These are phyloP conservation scores for Corymbia maculata DNA, from an alignment of 345 rosid genomes.

Conservation along the genomic window DNA sequence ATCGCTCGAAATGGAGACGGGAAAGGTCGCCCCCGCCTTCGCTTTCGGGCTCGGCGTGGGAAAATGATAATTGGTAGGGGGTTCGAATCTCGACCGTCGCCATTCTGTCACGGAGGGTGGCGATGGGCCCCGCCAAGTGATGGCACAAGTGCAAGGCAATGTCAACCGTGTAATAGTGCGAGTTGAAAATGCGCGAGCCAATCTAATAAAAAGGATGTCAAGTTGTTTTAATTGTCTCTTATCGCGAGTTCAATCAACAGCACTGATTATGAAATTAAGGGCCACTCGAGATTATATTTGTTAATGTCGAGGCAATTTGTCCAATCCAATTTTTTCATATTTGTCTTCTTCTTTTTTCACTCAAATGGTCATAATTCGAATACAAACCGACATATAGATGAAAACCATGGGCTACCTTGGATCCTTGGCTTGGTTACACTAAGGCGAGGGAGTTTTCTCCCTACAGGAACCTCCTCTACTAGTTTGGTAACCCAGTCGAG, in stretches of 20 bases:
- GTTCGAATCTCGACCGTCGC: not conserved
- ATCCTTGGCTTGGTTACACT: too few species aligned
- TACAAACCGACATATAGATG: too few species aligned
- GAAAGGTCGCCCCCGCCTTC: not conserved
- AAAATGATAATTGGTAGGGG: not conserved
- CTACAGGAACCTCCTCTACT: too few species aligned
- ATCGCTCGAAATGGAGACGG: not conserved
- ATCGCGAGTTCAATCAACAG: not conserved
- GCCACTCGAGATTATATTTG: not conserved
- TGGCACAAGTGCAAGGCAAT: not conserved
- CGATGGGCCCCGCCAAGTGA: not conserved
- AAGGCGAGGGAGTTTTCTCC: too few species aligned
- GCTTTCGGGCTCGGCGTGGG: not conserved
- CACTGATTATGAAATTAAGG: not conserved
- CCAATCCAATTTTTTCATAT: not conserved
- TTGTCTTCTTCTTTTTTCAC: not conserved
- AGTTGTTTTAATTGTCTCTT: not conserved
- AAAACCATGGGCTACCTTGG: too few species aligned
- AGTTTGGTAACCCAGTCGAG: too few species aligned
- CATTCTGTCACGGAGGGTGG: too few species aligned
- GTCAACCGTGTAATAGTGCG: not conserved
- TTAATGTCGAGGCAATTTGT: not conserved
- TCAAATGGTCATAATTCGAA: not conserved
- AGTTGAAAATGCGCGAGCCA: fast-evolving
- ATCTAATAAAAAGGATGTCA: fast-evolving